Evolutionary conservation across 1,284 basidiomycete genomes (phyloP), one percentile per base, ranked within the genome.

Genomic region (Irpex rosettiformis): DNA sequence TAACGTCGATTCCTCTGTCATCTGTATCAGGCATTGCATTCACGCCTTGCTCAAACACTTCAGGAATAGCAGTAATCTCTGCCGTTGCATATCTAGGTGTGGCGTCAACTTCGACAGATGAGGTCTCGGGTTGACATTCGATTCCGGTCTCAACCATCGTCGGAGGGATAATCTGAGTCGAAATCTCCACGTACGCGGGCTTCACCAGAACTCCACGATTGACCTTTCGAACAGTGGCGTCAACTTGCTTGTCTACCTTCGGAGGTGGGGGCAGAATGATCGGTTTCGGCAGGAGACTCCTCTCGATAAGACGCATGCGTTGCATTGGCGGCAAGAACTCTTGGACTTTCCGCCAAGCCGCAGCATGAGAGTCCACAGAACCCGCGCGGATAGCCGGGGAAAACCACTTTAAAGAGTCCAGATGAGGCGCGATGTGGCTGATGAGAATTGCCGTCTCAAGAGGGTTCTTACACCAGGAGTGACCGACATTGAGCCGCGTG

Each of bases 291-390:
- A 67, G 62, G 47, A 80, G 77, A 58, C 77, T 74, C 56, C 83
- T 77, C 66, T 91, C 89, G 54, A 78, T 73, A 52, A 81, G 70
- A 24, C 89, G 84, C 60, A 91, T 72, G 57, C 75, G 73, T 67
- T 91, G 89, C 22, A 91, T 71, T 65, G 84, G 82, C 21, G 89
- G 88, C 48, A 91, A 77, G 63, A 79, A 81, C 49, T 89, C 87
- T 1, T 77, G 76, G 22, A 84, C 84, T 55, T 75, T 79, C 70
- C 88, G 84, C 89, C 89, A 91, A 25, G 75, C 79, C 57, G 78
- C 77, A 8, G 84, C 82, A 64, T 89, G 83, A 27, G 77, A 75
- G 67, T 90, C 88, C 55, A 85, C 75, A 64, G 79, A 84, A 1
- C 87, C 86, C 0, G 81, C 78, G n/a, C 88, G 77, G 64, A 83